These are phyloP conservation scores for Cicer yamashitae DNA, from an alignment of 306 rosid genomes.

Conservation along the genomic window DNA sequence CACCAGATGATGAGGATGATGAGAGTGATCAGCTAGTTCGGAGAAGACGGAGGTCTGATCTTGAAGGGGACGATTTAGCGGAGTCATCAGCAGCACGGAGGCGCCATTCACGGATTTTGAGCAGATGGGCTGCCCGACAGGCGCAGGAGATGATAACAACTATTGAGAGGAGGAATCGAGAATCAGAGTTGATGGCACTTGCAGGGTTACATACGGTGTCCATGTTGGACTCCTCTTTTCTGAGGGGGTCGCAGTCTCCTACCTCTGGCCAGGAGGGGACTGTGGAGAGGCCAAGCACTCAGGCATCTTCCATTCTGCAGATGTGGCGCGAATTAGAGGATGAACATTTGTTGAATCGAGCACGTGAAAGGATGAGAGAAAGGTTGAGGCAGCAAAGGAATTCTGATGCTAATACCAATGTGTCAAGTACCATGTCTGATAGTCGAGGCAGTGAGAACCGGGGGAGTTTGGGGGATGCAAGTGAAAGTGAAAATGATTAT, in stretches of 20 bases:
- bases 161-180: conserved; percentile 95
- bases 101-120: conserved; percentile 87
- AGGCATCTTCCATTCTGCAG: conserved; percentile 86
- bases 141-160: conserved; percentile 99
- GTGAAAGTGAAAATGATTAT: conserved; percentile 94
- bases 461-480: conserved; percentile 87
- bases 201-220: conserved; percentile 96
- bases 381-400: conserved; percentile 81
- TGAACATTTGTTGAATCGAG: conserved; percentile 84
- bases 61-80: conserved; percentile 91
- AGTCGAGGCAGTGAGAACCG: conserved; percentile 85
- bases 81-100: conserved; percentile 91
- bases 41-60: conserved; percentile 93
- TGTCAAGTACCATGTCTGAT: conserved; percentile 72
- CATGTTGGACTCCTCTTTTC: conserved; percentile 89
- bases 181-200: conserved; percentile 96
- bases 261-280: conserved; percentile 87
- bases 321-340: conserved; percentile 99
- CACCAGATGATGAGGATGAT: conserved; percentile 78
- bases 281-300: conserved; percentile 91
- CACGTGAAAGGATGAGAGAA: conserved; percentile 90
- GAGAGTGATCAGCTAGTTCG: conserved; percentile 91
- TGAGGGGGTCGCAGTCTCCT: conserved; percentile 94
- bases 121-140: conserved; percentile 97
- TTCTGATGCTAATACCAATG: conserved; percentile 74